phyloP scores from a whole-genome alignment of 2,329 filamentous ascomycete species.

The Alternaria brassicicola region DNA sequence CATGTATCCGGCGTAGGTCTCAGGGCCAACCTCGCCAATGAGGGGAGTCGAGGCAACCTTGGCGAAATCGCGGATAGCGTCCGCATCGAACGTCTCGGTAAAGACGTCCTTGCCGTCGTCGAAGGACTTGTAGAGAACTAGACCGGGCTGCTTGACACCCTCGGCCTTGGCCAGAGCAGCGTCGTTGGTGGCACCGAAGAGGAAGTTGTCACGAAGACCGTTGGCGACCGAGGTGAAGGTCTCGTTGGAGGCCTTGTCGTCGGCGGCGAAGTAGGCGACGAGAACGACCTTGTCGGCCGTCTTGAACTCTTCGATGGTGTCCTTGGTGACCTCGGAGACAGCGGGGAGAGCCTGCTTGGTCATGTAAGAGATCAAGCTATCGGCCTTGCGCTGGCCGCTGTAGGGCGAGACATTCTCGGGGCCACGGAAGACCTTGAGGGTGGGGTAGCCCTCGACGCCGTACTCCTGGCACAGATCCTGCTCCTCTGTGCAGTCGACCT shows the following conservation, averaged over 20 bases:
- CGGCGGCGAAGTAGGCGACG: conserved; percentile 81
- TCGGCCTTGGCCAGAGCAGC: conserved; percentile 84
- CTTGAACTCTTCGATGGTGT: conserved; percentile 94
- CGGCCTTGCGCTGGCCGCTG: conserved; percentile 85
- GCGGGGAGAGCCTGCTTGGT: conserved; percentile 95
- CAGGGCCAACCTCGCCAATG: conserved; percentile 93
- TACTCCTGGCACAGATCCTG: conserved; percentile 86
- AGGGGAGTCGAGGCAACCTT: conserved; percentile 86
- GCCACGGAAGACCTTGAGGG: conserved; percentile 98
- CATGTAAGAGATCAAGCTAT: conserved; percentile 84
- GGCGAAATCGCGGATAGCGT: conserved; percentile 81
- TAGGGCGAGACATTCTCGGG: conserved; percentile 81
- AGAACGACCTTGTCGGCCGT: conserved; percentile 95
- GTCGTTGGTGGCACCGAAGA: conserved; percentile 89
- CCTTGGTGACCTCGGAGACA: conserved; percentile 80
- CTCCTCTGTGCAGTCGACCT: conserved; percentile 96
- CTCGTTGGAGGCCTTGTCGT: conserved; percentile 84
- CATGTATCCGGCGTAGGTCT: conserved; percentile 97
- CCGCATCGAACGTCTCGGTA: conserved; percentile 78
- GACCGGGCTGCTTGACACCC: conserved; percentile 81
- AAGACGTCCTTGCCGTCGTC: conserved; percentile 93
- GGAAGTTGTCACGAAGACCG: conserved; percentile 83
- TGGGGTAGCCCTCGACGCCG: conserved; percentile 97
- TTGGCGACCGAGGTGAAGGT: conserved; percentile 78
- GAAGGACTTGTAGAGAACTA: conserved; percentile 97